A percentile compares a stretch with the other conserved stretches of the same genome.
phyloP scores from a whole-genome alignment of 2,329 filamentous ascomycete genomes.

The Paecilomyces formosus region DNA sequence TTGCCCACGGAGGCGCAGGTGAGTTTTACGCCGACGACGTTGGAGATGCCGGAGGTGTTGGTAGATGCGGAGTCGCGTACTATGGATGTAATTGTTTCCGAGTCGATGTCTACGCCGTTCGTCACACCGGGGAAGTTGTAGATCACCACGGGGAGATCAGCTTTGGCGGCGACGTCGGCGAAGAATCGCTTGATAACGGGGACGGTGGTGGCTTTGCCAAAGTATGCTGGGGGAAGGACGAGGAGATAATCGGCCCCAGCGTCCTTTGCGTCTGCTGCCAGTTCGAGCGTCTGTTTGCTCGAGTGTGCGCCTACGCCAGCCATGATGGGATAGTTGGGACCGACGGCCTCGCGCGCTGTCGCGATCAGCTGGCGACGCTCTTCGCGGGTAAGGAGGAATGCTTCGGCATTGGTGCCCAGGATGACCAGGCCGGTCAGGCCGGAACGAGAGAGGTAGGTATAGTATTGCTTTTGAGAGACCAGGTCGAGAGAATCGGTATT shows the following conservation, averaged over 20 bases:
- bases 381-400: constrained; percentile 52
- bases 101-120: constrained; percentile 62
- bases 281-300: constrained; percentile 56
- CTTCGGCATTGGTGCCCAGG: constrained; percentile 50
- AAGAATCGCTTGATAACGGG: constrained; percentile 55
- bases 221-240: constrained; percentile 58
- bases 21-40: constrained; percentile 59
- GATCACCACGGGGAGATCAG: constrained; percentile 52
- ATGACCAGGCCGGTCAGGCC: constrained; percentile 48
- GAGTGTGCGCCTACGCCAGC: constrained; percentile 59
- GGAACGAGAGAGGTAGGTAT: constrained; percentile 42
- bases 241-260: constrained; percentile 57
- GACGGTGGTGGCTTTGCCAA: constrained; percentile 54
- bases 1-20: constrained; percentile 58
- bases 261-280: constrained; percentile 49
- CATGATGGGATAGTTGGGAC: constrained; percentile 51
- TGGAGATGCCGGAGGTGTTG: constrained; percentile 23
- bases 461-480: constrained; percentile 44
- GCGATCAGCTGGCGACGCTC: constrained; percentile 51
- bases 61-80: constrained; percentile 35
- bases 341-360: constrained; percentile 48
- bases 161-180: constrained; percentile 46
- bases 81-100: constrained; percentile 51
- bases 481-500: constrained; percentile 43
- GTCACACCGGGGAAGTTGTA: constrained; percentile 65